These are phyloP conservation scores for Delphinella strobiligena DNA, from an alignment of 2,329 filamentous ascomycete genomes.

Conservation along the genomic window DNA sequence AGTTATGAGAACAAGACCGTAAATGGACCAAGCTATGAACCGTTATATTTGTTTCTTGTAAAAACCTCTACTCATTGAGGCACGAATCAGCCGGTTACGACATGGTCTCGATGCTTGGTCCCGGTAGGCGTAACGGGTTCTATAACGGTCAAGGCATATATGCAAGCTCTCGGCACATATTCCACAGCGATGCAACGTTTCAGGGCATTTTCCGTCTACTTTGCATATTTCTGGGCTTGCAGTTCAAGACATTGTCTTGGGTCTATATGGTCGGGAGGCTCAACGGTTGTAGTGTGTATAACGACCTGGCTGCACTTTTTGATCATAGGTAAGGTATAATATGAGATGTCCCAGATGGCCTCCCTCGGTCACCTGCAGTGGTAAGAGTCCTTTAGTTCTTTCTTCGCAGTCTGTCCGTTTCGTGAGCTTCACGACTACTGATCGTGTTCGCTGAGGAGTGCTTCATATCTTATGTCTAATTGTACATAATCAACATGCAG, in stretches of 20 bases:
- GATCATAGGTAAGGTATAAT: background rate
- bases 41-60: too few species aligned
- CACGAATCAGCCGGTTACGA: background rate
- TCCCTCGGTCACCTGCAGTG: background rate
- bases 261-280: background rate
- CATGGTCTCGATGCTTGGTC: background rate
- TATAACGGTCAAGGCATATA: background rate
- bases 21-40: too few species aligned
- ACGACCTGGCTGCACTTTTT: too few species aligned
- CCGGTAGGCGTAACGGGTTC: background rate
- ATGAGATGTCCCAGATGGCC: background rate
- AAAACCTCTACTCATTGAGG: too few species aligned
- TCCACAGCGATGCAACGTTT: background rate
- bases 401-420: too few species aligned
- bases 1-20: too few species aligned
- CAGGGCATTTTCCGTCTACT: background rate
- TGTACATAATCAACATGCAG: conserved; percentile 6
- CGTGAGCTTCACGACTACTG: background rate
- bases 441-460: too few species aligned
- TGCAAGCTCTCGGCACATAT: background rate
- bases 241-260: background rate
- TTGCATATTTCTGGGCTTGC: background rate
- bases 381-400: too few species aligned
- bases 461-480: too few species aligned
- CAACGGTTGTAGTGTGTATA: background rate